Evolutionary conservation across 208 protist genomes (phyloP).

Genomic region (Leishmania major): DNA sequence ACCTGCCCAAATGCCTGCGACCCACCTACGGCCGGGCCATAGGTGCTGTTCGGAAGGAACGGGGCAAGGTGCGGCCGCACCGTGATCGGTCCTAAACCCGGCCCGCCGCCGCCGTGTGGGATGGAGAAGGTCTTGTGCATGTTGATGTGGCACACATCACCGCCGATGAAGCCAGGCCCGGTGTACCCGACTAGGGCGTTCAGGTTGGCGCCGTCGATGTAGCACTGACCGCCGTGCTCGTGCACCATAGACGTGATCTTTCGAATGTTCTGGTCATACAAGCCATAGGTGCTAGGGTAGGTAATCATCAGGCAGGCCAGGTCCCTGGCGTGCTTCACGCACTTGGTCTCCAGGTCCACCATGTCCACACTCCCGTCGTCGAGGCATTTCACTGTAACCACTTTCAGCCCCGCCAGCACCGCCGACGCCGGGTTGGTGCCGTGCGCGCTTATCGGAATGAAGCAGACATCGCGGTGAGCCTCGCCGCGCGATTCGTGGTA

Average conservation of each 20-base stretch:
- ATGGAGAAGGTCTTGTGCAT: constrained; percentile 99
- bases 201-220: constrained; percentile 99
- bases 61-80: constrained; percentile 92
- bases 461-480: constrained; percentile 94
- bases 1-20: constrained; percentile 89
- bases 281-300: constrained; percentile 98
- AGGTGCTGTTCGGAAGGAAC: constrained; percentile 91
- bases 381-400: constrained; percentile 94
- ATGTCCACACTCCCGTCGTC: constrained; percentile 94
- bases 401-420: constrained; percentile 90
- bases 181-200: constrained; percentile 97
- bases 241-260: constrained; percentile 90
- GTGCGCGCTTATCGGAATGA: constrained; percentile 97
- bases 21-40: constrained; percentile 60
- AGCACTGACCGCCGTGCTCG: constrained; percentile 94
- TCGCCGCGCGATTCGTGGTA: constrained; percentile 82
- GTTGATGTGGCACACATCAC: constrained; percentile 99
- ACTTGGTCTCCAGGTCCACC: constrained; percentile 89
- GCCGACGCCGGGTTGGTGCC: constrained; percentile 99
- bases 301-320: constrained; percentile 98
- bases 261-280: constrained; percentile 96
- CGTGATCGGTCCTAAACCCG: constrained; percentile 97
- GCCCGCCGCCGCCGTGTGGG: constrained; percentile 97
- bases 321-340: constrained; percentile 89
- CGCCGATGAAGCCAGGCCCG: constrained; percentile 95